phyloP scores from a whole-genome alignment of 768 basidiomycete species.

The Russula virescens region DNA sequence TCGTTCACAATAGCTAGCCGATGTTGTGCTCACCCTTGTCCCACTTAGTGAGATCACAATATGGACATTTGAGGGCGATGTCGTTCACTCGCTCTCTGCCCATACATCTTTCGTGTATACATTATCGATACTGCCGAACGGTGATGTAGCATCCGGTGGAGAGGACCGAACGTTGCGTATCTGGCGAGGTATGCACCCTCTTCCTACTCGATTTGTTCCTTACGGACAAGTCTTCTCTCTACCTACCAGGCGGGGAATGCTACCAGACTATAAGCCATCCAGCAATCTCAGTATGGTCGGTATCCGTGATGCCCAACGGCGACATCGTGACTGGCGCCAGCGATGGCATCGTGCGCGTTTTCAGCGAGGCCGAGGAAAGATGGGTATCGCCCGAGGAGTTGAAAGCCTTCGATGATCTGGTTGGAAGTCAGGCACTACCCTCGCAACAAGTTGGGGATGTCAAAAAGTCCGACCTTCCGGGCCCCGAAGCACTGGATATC shows the following conservation, averaged over 20 bases:
- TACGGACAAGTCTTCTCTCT: not conserved
- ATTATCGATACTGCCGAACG: constrained; percentile 71
- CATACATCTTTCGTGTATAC: constrained; percentile 98
- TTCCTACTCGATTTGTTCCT: constrained; percentile 1
- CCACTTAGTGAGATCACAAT: constrained; percentile 75
- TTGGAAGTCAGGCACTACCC: constrained; percentile 75
- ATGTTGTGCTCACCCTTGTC: constrained; percentile 12
- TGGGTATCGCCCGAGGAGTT: constrained; percentile 62
- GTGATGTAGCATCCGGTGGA: constrained; percentile 83
- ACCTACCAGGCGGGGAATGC: constrained; percentile 70
- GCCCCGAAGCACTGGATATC: constrained; percentile 65
- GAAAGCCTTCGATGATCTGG: constrained; percentile 65
- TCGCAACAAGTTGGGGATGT: constrained; percentile 84
- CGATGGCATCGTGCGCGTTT: constrained; percentile 83
- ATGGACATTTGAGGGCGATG: constrained; percentile 81
- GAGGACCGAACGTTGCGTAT: constrained; percentile 91
- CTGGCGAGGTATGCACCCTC: constrained; percentile 65
- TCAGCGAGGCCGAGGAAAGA: constrained; percentile 66
- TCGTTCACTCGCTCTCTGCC: constrained; percentile 74
- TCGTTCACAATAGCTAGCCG: constrained; percentile 19
- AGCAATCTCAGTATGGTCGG: constrained; percentile 95
- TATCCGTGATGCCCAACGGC: constrained; percentile 79
- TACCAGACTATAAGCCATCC: constrained; percentile 87
- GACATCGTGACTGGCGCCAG: constrained; percentile 92
- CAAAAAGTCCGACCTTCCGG: constrained; percentile 85